Conservation (phyloP, 371 early-diverging fungal genomes). For the Dentiscutata heterogama region DNA sequence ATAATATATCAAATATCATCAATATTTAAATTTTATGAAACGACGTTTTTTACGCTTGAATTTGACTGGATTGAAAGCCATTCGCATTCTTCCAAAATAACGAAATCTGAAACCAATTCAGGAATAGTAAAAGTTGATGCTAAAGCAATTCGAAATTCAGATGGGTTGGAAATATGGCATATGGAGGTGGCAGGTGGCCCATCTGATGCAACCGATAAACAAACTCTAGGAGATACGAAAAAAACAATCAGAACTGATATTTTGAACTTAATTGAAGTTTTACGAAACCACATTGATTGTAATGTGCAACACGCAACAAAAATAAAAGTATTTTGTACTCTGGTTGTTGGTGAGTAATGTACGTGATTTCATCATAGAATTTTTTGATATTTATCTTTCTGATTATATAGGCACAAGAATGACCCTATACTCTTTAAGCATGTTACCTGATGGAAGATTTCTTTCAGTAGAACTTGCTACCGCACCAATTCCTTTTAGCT, state of each 20-base stretch:
- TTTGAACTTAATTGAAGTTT: constrained; percentile 37
- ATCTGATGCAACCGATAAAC: not conserved
- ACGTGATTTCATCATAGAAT: not conserved
- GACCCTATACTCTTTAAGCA: constrained; percentile 40
- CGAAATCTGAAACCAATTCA: constrained; percentile 39
- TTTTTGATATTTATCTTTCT: not conserved
- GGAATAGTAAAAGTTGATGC: constrained; percentile 34
- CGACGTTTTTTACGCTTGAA: constrained; percentile 36
- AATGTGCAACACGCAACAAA: constrained; percentile 27
- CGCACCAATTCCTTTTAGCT: constrained; percentile 38
- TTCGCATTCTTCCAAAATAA: constrained; percentile 25
- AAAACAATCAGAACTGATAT: constrained; percentile 35
- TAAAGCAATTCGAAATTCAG: constrained; percentile 21
- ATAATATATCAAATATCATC: constrained; percentile 45
- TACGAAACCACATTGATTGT: constrained; percentile 23
- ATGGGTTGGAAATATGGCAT: constrained; percentile 24
- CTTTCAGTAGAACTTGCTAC: constrained; percentile 40
- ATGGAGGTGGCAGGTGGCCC: constrained; percentile 32
- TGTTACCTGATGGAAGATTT: constrained; percentile 41
- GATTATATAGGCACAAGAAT: constrained; percentile 10
- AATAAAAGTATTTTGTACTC: constrained; percentile 34
- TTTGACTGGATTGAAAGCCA: constrained; percentile 45
- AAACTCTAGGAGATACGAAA: constrained; percentile 28
- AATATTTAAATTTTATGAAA: constrained; percentile 43
- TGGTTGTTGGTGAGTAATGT: no score